A percentile compares a stretch with the other conserved stretches of the same genome.
These are phyloP conservation scores for Lasiodiplodia theobromae DNA, from an alignment of 2,329 filamentous ascomycete species.

Conservation along the genomic window DNA sequence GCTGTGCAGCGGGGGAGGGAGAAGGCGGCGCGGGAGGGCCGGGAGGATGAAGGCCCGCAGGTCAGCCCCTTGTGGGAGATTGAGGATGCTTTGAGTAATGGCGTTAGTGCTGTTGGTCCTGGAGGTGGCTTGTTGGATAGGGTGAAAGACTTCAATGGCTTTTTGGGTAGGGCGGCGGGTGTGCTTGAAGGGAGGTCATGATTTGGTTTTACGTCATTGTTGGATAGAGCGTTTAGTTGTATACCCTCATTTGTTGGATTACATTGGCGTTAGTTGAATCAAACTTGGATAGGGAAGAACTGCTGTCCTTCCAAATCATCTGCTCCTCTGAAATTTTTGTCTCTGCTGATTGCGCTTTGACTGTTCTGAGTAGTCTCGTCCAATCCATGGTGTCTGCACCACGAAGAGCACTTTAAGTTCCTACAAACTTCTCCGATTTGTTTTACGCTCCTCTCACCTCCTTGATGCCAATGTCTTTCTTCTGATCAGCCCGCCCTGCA, in stretches of 20 bases:
- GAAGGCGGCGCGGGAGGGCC: constrained; percentile 39
- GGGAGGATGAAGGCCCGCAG: constrained; percentile 44
- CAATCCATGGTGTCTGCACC: too few species aligned
- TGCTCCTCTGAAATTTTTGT: too few species aligned
- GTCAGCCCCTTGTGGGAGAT: constrained; percentile 35
- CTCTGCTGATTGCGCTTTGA: too few species aligned
- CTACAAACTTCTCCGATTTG: neutral
- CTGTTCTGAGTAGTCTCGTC: too few species aligned
- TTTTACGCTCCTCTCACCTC: neutral
- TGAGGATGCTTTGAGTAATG: constrained; percentile 39
- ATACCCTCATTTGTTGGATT: constrained; percentile 5
- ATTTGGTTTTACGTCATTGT: neutral
- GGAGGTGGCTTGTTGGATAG: constrained; percentile 43
- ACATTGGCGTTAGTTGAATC: neutral
- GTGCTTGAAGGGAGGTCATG: constrained; percentile 43
- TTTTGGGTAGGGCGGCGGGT: constrained; percentile 43
- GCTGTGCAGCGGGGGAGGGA: constrained; percentile 45
- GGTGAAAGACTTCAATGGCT: constrained; percentile 43
- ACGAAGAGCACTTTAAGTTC: too few species aligned
- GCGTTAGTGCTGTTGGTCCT: constrained; percentile 39
- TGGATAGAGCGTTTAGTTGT: neutral
- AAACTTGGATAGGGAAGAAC: neutral
- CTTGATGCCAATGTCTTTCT: constrained; percentile 59
- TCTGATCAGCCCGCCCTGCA: neutral
- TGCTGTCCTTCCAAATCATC: too few species aligned